Conservation (phyloP, 345 rosid species). For the Laguncularia racemosa region DNA sequence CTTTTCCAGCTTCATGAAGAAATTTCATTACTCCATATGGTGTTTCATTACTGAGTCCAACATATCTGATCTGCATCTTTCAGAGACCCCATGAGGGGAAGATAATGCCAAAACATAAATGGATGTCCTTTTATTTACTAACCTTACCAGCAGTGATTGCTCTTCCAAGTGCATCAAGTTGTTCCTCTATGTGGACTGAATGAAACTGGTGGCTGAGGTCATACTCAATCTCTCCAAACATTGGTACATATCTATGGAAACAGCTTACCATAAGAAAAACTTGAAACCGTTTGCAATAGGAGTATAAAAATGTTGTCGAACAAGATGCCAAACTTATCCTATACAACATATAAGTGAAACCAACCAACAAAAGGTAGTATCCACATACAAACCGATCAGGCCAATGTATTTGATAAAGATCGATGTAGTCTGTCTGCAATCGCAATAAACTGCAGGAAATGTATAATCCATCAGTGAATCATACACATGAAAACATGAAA, state of each 20-base stretch:
- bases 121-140: conserved; percentile 5
- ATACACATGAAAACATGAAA: background rate
- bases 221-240: conserved; percentile 57
- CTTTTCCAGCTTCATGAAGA: conserved; percentile 36
- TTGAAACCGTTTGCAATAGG: too few species aligned
- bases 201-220: conserved; percentile 32
- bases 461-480: conserved; percentile 7
- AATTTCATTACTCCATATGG: conserved; percentile 58
- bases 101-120: background rate
- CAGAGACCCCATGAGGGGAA: background rate
- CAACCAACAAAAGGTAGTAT: conserved; percentile 5
- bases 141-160: conserved; percentile 51
- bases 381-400: conserved; percentile 68
- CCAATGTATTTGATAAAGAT: conserved; percentile 64
- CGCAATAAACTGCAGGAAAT: conserved; percentile 34
- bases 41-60: conserved; percentile 60
- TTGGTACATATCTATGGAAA: conserved; percentile 40
- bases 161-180: conserved; percentile 45
- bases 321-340: background rate
- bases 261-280: background rate
- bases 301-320: background rate
- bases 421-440: conserved; percentile 45
- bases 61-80: conserved; percentile 38
- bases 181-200: conserved; percentile 45
- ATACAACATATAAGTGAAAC: too few species aligned